Evolutionary conservation across 768 basidiomycete genomes (phyloP), one percentile per base, ranked within the genome.

Genomic region (Crucibulum laeve): DNA sequence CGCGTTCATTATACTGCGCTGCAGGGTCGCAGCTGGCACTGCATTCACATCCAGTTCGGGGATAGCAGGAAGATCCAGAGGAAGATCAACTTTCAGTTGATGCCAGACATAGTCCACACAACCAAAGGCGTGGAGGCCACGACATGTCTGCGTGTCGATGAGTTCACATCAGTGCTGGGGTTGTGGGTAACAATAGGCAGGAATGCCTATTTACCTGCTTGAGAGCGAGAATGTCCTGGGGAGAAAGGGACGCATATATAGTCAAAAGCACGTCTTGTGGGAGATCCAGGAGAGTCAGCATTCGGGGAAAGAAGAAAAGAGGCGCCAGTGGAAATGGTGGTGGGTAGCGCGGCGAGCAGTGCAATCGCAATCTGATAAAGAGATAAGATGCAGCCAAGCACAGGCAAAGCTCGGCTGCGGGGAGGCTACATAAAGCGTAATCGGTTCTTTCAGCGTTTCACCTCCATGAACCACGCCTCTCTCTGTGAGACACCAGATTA

Each of bases 61-160:
- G 38, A 42, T 40, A 14, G 42, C 38, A 22, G 72, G 68, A 0
- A 75, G 53, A 53, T 79, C 72, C 43, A 72, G 56, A 42, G 78
- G 73, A 24, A 81, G 54, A 53, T 73, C 69, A 24, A 74, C 47
- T 25, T 64, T 63, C 45, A 76, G 50, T 25, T 67, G 66, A 58
- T 76, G 80, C 79, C 79, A 82, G 28, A 79, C 57, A 55, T 78
- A 79, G 53, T 83, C 74, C 30, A 58, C 58, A 38, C 65, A 67
- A 11, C 68, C 70, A 33, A 75, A 68, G n/a, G 70, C 69, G 61
- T 82, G 71, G 45, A 80, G 59, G 47, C 61, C 73, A 72, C 80
- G 81, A 69, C 78, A 78, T 57, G 76, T 73, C 77, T 82, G 58
- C 63, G 64, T 67, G 65, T 57, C 38, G 14, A 41, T 32, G 35